These are phyloP conservation scores for Elongisporangium undulatum DNA, from an alignment of 352 stramenopile genomes.

Conservation along the genomic window DNA sequence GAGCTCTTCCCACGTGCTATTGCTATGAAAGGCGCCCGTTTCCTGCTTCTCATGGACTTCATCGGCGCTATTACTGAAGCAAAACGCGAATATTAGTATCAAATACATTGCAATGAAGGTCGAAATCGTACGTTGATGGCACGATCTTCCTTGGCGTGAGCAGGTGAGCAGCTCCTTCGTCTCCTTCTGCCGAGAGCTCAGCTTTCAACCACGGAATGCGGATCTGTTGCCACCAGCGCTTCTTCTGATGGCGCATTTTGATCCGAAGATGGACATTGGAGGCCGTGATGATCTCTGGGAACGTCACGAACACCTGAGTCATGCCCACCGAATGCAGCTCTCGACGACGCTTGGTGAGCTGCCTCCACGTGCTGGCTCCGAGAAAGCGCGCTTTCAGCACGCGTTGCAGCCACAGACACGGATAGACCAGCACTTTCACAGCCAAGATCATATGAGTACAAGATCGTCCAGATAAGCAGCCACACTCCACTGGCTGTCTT, in stretches of 20 bases:
- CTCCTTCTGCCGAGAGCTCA: not conserved
- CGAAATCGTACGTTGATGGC: constrained; percentile 21
- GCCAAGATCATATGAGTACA: too few relatives aligned
- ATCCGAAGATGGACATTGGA: constrained; percentile 13
- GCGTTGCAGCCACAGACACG: constrained; percentile 50
- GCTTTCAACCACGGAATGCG: not conserved
- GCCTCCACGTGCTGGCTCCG: constrained; percentile 39
- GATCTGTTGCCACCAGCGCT: constrained; percentile 1
- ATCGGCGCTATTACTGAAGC: constrained; percentile 3
- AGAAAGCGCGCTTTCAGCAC: constrained; percentile 47
- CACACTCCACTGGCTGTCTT: not conserved
- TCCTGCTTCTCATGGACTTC: constrained; percentile 1
- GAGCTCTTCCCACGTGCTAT: constrained; percentile 7
- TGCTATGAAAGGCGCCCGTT: not conserved
- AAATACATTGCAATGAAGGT: not conserved
- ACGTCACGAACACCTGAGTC: constrained; percentile 19
- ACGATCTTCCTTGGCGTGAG: constrained; percentile 28
- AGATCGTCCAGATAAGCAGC: too few relatives aligned
- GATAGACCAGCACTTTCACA: constrained; percentile 59
- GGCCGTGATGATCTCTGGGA: constrained; percentile 33
- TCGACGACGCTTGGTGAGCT: constrained; percentile 24
- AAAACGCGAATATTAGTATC: not conserved
- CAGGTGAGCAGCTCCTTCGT: constrained; percentile 2
- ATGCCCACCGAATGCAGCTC: constrained; percentile 26
- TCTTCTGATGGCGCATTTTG: constrained; percentile 6